Base-by-base conservation (phyloP, 2,329 filamentous ascomycete species). In the Venturia asperata region DNA sequence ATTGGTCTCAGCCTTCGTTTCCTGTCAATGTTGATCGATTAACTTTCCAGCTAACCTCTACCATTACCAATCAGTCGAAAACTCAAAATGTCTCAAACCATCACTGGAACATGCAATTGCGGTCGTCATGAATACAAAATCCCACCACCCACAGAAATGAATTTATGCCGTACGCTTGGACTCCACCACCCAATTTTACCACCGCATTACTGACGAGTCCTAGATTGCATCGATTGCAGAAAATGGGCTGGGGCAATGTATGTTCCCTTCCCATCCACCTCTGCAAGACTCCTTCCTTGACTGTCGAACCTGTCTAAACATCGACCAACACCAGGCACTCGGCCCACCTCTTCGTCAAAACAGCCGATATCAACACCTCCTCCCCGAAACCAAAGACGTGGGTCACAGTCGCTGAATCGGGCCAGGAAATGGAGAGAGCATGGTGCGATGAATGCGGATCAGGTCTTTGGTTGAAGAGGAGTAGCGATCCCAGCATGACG, bases 41-140 rank as follows among this genome's bases (percentile, higher is more conserved):
- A n/a, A n/a, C 6, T n/a, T 27, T 11, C n/a, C 3, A 52, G 15
- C 21, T 6, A 34, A 34, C 13, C 15, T 13, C 7, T 11, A 30
- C 47, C 47, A 1, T 52, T 17, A 15, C 27, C 21, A 11, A 5
- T 11, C n/a, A 49, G 11, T 11, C 45, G 11, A 11, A 21, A 24
- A 1, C 45, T 49, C 37, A 37, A 34, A 37, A 37, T 58, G 52
- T 58, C 52, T 1, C 30, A 58, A 37, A 37, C 27, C 2, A 58
- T 58, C 11, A 37, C 52, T n/a, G 52, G 52, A 11, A 58, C 37
- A 37, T 62, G 60, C 19, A 62, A 42, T 27, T 62, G 60, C 39
- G 60, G 60, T 43, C 60, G 60, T 27, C 39, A 62, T 34, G 42
- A 47, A 62, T 62, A 62, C 17, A 62, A 37, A 11, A 62, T 62